These are phyloP conservation scores for Tuber borchii DNA, from an alignment of 495 filamentous ascomycete species.

Conservation along the genomic window DNA sequence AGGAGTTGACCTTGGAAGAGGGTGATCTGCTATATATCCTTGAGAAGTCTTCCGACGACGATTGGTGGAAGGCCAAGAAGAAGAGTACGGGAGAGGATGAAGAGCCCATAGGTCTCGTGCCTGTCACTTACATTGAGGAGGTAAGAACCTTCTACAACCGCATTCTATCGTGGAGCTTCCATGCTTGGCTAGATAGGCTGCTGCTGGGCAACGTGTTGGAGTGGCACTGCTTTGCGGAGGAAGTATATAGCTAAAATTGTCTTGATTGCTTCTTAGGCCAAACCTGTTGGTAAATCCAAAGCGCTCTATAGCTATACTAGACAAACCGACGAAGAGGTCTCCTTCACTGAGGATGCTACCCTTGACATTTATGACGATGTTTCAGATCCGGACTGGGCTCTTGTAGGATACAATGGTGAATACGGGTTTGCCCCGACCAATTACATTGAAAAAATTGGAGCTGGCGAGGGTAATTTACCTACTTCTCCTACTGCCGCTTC, in stretches of 20 bases:
- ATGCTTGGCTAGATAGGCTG: slow-evolving; percentile 14
- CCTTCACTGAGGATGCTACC: slow-evolving; percentile 81
- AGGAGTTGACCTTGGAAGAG: slow-evolving; percentile 79
- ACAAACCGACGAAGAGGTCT: slow-evolving; percentile 96
- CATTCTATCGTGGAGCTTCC: neutral
- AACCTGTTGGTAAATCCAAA: slow-evolving; percentile 66
- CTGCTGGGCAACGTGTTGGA: slow-evolving; percentile 14
- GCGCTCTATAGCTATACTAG: slow-evolving; percentile 92
- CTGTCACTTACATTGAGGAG: slow-evolving; percentile 94
- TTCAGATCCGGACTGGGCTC: slow-evolving; percentile 91
- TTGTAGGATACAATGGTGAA: slow-evolving; percentile 76
- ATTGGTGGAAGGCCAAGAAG: slow-evolving; percentile 99
- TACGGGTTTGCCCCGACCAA: slow-evolving; percentile 96
- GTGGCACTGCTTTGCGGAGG: neutral
- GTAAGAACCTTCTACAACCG: slow-evolving; percentile 51
- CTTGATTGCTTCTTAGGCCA: slow-evolving; percentile 50
- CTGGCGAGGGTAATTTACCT: slow-evolving; percentile 38
- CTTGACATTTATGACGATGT: slow-evolving; percentile 74
- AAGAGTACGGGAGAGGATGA: slow-evolving; percentile 85
- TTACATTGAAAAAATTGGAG: slow-evolving; percentile 69
- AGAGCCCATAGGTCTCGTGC: slow-evolving; percentile 86
- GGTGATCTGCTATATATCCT: slow-evolving; percentile 89
- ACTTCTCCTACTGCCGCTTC: slow-evolving; percentile 22
- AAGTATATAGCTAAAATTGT: slow-evolving; percentile 31
- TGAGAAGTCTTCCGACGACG: slow-evolving; percentile 82